These are phyloP conservation scores for Globisporangium cylindrosporum DNA, from an alignment of 352 stramenopile species.

Conservation along the genomic window DNA sequence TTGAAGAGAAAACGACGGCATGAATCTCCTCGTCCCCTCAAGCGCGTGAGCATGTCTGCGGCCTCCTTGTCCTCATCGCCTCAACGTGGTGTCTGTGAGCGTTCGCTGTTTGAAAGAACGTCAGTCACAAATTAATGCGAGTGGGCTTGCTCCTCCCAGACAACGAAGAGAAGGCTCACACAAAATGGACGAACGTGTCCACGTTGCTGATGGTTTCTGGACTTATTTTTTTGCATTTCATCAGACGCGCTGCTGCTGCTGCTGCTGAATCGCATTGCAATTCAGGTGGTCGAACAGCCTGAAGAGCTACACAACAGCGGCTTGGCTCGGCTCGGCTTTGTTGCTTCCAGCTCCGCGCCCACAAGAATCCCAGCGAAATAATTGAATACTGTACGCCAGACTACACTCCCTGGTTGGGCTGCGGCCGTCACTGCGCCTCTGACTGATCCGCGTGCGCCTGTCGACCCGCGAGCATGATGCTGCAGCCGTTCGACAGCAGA, in stretches of 20 bases:
- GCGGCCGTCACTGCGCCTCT: neutral
- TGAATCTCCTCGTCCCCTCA: neutral
- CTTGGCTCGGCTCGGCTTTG: neutral
- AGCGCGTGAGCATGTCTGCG: neutral
- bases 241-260: neutral
- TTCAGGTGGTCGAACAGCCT: constrained; percentile 11
- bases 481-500: constrained; percentile 69
- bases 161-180: neutral
- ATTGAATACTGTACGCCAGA: neutral
- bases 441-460: neutral
- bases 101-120: too few species aligned
- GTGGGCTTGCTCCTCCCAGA: neutral
- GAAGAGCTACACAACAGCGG: too few species aligned
- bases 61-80: neutral
- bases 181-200: constrained; percentile 1
- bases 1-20: neutral
- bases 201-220: constrained; percentile 18
- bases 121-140: too few species aligned
- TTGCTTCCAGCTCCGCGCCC: neutral
- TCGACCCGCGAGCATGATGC: constrained; percentile 50
- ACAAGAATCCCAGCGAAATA: neutral
- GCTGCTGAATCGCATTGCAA: neutral
- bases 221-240: constrained; percentile 13
- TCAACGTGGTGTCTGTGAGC: neutral
- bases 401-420: constrained; percentile 5